These are phyloP conservation scores for Butyriboletus loyo DNA, from an alignment of 768 basidiomycete genomes.

Conservation along the genomic window DNA sequence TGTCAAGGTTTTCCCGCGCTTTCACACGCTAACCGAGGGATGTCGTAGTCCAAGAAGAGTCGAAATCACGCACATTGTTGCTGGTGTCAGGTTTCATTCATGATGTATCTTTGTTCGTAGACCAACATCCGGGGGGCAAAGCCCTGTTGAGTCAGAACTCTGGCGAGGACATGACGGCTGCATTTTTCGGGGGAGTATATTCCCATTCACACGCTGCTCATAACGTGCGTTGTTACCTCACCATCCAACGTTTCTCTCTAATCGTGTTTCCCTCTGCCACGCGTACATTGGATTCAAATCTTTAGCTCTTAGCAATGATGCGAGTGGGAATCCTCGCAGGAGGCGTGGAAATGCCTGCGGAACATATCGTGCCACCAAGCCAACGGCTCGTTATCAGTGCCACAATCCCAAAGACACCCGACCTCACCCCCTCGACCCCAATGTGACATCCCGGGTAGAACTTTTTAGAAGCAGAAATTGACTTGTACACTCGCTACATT, in stretches of 20 bases:
- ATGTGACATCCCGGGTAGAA: neutral
- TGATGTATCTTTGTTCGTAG: conserved; percentile 70
- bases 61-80: conserved; percentile 61
- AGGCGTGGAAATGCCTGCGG: conserved; percentile 51
- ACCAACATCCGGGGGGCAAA: conserved; percentile 78
- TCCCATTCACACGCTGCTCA: conserved; percentile 82
- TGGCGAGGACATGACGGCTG: conserved; percentile 81
- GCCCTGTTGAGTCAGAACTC: conserved; percentile 52
- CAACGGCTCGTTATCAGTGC: conserved; percentile 37
- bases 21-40: neutral
- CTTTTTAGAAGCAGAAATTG: neutral
- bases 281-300: neutral
- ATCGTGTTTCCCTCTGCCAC: neutral
- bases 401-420: conserved; percentile 6
- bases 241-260: conserved; percentile 1
- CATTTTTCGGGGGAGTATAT: conserved; percentile 85
- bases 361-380: conserved; percentile 44
- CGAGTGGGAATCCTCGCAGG: conserved; percentile 67
- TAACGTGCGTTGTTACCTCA: conserved; percentile 46
- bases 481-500: conserved; percentile 6
- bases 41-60: conserved; percentile 59
- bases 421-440: neutral
- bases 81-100: conserved; percentile 86
- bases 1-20: conserved; percentile 25
- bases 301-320: conserved; percentile 69